Evolutionary conservation across 1,284 basidiomycete genomes (phyloP).

Genomic region (Cronartium quercuum): DNA sequence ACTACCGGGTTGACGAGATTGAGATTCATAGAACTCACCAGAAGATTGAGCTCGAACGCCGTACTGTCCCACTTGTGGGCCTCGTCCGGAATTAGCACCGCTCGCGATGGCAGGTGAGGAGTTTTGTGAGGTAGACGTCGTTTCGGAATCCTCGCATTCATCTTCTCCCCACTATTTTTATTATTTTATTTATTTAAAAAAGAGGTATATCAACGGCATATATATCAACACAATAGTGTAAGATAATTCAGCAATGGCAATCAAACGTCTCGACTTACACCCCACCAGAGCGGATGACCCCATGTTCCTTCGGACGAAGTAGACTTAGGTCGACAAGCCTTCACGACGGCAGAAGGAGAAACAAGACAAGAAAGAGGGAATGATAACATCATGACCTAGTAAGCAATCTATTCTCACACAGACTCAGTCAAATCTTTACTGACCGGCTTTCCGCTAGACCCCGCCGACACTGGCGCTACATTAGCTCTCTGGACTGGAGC

Average conservation of each 20-base stretch:
- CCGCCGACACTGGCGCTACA: not conserved
- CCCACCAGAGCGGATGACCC: not conserved
- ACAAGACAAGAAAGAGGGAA: no score
- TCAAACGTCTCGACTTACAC: no score
- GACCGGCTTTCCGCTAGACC: not conserved
- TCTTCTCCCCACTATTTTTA: constrained; percentile 1
- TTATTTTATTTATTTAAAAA: no score
- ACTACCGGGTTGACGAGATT: no score
- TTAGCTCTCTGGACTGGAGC: not conserved
- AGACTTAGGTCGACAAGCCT: not conserved
- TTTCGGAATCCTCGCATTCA: not conserved
- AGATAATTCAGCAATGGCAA: not conserved
- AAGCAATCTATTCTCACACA: no score
- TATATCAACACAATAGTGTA: not conserved
- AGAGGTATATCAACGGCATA: not conserved
- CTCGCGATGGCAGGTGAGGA: no score
- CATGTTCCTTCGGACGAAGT: not conserved
- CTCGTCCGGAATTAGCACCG: no score
- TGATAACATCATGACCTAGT: no score
- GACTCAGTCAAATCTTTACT: not conserved
- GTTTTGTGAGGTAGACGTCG: not conserved
- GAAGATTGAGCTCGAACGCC: no score
- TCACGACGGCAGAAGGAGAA: no score
- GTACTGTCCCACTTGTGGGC: no score
- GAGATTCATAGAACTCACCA: no score